A percentile compares a stretch with the other conserved stretches of the same genome.
Evolutionary conservation across 192 early-diverging fungal species (phyloP).

Genomic region (Ambispora gerdemannii): DNA sequence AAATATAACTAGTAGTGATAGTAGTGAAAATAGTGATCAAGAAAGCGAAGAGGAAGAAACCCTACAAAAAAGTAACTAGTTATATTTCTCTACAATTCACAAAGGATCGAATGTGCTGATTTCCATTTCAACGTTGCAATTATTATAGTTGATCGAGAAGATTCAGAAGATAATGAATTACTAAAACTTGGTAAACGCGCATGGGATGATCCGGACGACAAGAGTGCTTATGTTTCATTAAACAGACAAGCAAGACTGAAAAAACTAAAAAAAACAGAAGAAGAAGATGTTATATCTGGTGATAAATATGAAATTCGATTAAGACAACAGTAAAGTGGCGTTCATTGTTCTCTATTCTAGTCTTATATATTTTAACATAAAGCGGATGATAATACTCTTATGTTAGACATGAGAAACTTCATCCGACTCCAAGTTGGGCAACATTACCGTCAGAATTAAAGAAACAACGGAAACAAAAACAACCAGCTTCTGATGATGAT

Average conservation of each 20-base stretch:
- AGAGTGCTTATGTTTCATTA: conserved; percentile 69
- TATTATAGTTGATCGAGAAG: conserved; percentile 20
- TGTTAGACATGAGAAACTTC: conserved; percentile 69
- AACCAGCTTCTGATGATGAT: background rate
- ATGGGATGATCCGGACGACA: conserved; percentile 82
- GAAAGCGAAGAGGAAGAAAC: conserved; percentile 35
- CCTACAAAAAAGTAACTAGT: background rate
- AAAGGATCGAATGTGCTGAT: no score
- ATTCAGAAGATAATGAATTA: conserved; percentile 19
- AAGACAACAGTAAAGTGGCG: conserved; percentile 67
- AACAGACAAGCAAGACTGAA: conserved; percentile 57
- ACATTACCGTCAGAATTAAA: conserved; percentile 48
- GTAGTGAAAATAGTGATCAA: background rate
- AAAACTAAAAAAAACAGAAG: conserved; percentile 74
- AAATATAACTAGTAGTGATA: no score
- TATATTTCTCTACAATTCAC: no score
- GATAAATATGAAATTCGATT: conserved; percentile 82
- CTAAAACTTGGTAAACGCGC: conserved; percentile 43
- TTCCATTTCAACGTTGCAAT: no score
- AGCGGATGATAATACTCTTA: background rate
- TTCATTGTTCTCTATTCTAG: background rate
- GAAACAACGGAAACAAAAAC: conserved; percentile 34
- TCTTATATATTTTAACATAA: conserved; percentile 4
- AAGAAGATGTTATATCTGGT: conserved; percentile 72
- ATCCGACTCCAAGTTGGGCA: conserved; percentile 88